Base-by-base conservation (phyloP, 805 yeast genomes). In the Clavispora asparagi region DNA sequence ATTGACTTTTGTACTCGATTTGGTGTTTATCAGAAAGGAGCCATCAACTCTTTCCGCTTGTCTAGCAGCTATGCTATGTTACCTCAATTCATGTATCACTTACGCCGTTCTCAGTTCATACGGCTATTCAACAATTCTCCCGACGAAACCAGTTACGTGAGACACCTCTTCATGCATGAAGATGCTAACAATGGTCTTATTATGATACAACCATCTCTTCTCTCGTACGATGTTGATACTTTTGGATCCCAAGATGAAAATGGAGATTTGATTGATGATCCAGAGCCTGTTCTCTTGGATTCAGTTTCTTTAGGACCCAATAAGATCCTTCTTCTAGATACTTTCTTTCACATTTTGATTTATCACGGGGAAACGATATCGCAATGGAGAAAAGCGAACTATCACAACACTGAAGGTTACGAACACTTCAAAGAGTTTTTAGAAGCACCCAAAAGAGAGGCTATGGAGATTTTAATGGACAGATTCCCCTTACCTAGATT, bases 401-500 rank as follows among this genome's bases (percentile, higher is more conserved):
- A 81, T 54, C 87, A 83, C 52, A 79, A 82, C 38, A 68, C 66
- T 55, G 80, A 76, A 41, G 87, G 79, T 29, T 83, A 79, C 57
- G 78, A 67, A 14, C 77, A 79, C 47, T 81, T 83, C 60, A 77
- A 75, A 52, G 78, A 73, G 30, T 82, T 82, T 52, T 65, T 83
- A 47, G 82, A 78, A 45, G 76, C 73, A 27, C 88, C 89, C 14
- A 78, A 81, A 55, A 63, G 67, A 46, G 88, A 82, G 54, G 88
- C 87, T 10, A 81, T 83, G 49, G 82, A 79, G 41, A 70, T 83
- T 30, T 67, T 83, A 35, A 70, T 79, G 49, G 88, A 83, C 55
- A 65, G 89, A 54, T 83, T 79, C 69, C 89, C 89, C 44, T 70
- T 83, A 50, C 89, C 89, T 6, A 70, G 89, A 56, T 83, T 82